Evolutionary conservation across 805 yeast species (phyloP), one percentile per base, ranked within the genome.

Genomic region (Candida sphagnicola): DNA sequence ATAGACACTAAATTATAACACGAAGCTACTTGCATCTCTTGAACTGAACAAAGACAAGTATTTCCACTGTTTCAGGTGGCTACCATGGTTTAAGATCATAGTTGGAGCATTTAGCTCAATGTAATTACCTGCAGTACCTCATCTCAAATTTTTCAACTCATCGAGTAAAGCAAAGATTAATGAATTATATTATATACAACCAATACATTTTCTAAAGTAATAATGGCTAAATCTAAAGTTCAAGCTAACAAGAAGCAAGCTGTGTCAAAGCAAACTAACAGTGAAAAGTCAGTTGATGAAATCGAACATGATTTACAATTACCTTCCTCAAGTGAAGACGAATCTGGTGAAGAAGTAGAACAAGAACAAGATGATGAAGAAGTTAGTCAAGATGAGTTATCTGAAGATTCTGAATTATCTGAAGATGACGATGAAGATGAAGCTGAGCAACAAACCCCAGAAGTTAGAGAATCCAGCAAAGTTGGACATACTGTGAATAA

Each of bases 401-500:
- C 49, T 40, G 56, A 49, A 15, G 48, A 40, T 13, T 42, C 47
- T 30, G 65, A 56, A 31, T 42, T 47, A 41, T 43, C 55, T 18
- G 53, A 47, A 31, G 61, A 59, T 25, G 56, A 52, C 10, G 51
- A 49, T 13, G 59, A 56, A 21, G 54, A 49, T 12, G 49, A 48
- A 28, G 51, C 48, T 5, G 46, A 57, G 21, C 58, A 54, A 25
- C 70, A 51, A 25, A 8, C 8, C 14, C 37, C 45, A 44, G 48
- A 44, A 41, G 46, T 34, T 35, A 44, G 40, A 43, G 54, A 40
- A 42, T 50, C 37, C 37, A 39, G 21, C 40, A 23, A 43, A 29
- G 35, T 47, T n/a, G 51, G 50, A 18, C 61, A 58, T 36, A 46
- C 50, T 13, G 51, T 56, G 25, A 53, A 52, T 28, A 58, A 55